Evolutionary conservation across 441 rosid genomes (phyloP).

Genomic region (Eruca vesicaria): DNA sequence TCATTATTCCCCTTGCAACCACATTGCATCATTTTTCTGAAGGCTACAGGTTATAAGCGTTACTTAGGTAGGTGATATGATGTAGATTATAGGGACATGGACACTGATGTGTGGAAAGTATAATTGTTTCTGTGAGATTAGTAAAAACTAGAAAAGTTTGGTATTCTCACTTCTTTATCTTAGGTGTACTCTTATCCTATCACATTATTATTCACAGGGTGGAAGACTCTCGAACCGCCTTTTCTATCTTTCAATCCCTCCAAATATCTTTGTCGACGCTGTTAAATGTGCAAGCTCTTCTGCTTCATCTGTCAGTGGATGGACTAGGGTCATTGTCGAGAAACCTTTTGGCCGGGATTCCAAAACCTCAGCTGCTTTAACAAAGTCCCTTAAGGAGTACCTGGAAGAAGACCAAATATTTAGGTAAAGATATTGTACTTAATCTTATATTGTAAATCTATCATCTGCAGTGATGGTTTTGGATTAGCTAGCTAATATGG

Average conservation of each 20-base stretch:
- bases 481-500: constrained; percentile 34
- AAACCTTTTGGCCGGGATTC: constrained; percentile 96
- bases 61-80: constrained; percentile 1
- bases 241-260: constrained; percentile 88
- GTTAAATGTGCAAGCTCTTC: constrained; percentile 83
- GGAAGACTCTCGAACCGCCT: constrained; percentile 83
- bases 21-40: not conserved
- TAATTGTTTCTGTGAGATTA: not conserved
- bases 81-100: not conserved
- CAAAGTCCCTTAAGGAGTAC: constrained; percentile 76
- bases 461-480: not conserved
- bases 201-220: constrained; percentile 52
- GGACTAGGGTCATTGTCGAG: constrained; percentile 97
- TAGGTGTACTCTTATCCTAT: constrained; percentile 8
- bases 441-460: not conserved
- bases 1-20: not conserved
- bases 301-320: constrained; percentile 84
- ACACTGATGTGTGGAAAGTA: not conserved
- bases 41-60: constrained; percentile 42
- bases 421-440: constrained; percentile 49
- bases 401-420: constrained; percentile 88
- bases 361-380: constrained; percentile 84
- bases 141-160: not conserved
- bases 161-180: too few relatives aligned
- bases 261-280: constrained; percentile 82